These are phyloP conservation scores for Zea mays DNA, from an alignment of 176 grass and related monocot species.

Conservation along the genomic window Zm-B73-REFERENCE-NAM-5.0 NC_050101.1:168944501-168945000, in stretches of 20 bases:
- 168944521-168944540: neutral
- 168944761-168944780: slow-evolving; percentile 4
- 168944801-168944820: slow-evolving; percentile 49
- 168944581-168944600: neutral
- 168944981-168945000: slow-evolving; percentile 43
- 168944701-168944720: slow-evolving; percentile 43
- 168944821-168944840: slow-evolving; percentile 3
- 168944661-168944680: slow-evolving; percentile 23
- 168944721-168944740: slow-evolving; percentile 47
- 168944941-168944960: slow-evolving; percentile 48
- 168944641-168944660: slow-evolving; percentile 17
- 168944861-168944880: neutral
- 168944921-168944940: slow-evolving; percentile 41
- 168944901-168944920: slow-evolving; percentile 27
- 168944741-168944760: slow-evolving; percentile 48
- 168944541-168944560: neutral
- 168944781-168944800: neutral
- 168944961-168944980: slow-evolving; percentile 33
- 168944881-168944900: slow-evolving; percentile 20
- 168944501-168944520: neutral
- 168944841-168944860: slow-evolving; percentile 18
- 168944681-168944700: slow-evolving; percentile 19
- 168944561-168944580: neutral
- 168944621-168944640: slow-evolving; percentile 7
- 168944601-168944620: neutral